These are phyloP conservation scores for Stylonectria norvegica DNA, from an alignment of 2,329 filamentous ascomycete genomes.

Conservation along the genomic window DNA sequence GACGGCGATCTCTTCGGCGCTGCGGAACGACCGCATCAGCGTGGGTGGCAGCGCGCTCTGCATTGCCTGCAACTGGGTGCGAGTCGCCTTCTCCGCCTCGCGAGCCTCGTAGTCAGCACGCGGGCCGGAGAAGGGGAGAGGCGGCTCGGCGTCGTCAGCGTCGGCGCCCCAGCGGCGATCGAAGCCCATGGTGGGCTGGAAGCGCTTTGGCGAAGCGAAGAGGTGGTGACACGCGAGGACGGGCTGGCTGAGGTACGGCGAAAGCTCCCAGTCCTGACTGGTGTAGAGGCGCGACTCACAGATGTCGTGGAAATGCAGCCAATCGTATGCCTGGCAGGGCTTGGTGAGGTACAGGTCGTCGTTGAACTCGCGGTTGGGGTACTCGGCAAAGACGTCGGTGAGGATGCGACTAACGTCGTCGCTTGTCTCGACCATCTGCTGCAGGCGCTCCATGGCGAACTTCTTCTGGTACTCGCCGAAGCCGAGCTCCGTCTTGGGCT, in stretches of 20 bases:
- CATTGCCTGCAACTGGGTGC: conserved; percentile 67
- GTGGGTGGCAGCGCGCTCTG: conserved; percentile 69
- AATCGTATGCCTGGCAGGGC: conserved; percentile 83
- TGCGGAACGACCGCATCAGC: conserved; percentile 74
- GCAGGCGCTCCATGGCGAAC: conserved; percentile 65
- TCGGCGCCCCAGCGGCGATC: conserved; percentile 45
- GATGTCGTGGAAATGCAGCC: conserved; percentile 89
- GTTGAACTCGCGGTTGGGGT: conserved; percentile 84
- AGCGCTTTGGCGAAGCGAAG: conserved; percentile 70
- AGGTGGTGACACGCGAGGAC: conserved; percentile 87
- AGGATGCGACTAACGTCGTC: conserved; percentile 77
- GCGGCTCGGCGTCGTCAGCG: conserved; percentile 47
- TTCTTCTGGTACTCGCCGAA: conserved; percentile 72
- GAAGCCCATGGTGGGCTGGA: conserved; percentile 38
- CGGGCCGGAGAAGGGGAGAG: conserved; percentile 75
- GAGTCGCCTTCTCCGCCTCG: conserved; percentile 78
- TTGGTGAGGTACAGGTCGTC: conserved; percentile 90
- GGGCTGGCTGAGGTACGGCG: conserved; percentile 80
- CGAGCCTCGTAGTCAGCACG: conserved; percentile 77
- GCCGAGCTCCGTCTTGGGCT: conserved; percentile 59
- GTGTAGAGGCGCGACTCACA: conserved; percentile 75
- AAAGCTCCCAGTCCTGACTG: conserved; percentile 91
- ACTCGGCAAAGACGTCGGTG: conserved; percentile 80
- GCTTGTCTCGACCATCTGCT: conserved; percentile 74
- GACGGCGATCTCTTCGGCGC: conserved; percentile 69